Evolutionary conservation across 1,284 basidiomycete species (phyloP).

Genomic region (Inonotus obliquus): DNA sequence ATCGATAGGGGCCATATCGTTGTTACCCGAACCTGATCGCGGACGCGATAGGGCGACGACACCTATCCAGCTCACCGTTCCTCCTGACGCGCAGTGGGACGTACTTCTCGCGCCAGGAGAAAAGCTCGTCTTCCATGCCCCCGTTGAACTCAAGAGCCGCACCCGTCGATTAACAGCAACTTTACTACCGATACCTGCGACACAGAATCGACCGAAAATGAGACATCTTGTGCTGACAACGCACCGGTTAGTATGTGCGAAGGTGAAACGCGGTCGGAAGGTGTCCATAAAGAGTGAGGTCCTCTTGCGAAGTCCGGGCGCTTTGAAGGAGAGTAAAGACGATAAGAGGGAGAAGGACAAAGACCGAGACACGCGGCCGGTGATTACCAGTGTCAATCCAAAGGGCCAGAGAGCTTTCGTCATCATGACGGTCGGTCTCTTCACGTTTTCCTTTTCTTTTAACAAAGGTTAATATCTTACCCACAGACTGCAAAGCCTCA

Average conservation of each 20-base stretch:
- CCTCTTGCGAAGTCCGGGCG: conserved; percentile 31
- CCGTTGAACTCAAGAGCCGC: conserved; percentile 49
- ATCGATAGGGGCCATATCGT: conserved; percentile 30
- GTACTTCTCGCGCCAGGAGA: conserved; percentile 46
- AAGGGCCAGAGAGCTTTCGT: conserved; percentile 59
- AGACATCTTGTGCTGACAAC: conserved; percentile 58
- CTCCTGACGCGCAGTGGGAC: conserved; percentile 27
- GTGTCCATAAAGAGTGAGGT: conserved; percentile 48
- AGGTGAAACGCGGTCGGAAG: conserved; percentile 36
- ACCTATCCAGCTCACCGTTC: conserved; percentile 49
- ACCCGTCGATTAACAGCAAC: conserved; percentile 57
- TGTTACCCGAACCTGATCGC: conserved; percentile 30
- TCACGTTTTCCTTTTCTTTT: conserved; percentile 4
- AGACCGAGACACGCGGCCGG: conserved; percentile 34
- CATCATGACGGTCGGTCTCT: conserved; percentile 48
- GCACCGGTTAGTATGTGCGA: conserved; percentile 52
- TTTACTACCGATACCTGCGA: conserved; percentile 47
- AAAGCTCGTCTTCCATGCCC: conserved; percentile 43
- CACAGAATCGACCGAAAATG: conserved; percentile 47
- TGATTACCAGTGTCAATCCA: conserved; percentile 44
- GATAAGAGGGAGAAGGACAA: conserved; percentile 30
- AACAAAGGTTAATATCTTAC: background rate
- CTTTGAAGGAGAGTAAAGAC: conserved; percentile 20
- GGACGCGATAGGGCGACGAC: conserved; percentile 52
- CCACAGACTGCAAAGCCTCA: conserved; percentile 49